These are phyloP conservation scores for Rhodotorula sp. DNA, from an alignment of 1,284 basidiomycete genomes.

Conservation along the genomic window DNA sequence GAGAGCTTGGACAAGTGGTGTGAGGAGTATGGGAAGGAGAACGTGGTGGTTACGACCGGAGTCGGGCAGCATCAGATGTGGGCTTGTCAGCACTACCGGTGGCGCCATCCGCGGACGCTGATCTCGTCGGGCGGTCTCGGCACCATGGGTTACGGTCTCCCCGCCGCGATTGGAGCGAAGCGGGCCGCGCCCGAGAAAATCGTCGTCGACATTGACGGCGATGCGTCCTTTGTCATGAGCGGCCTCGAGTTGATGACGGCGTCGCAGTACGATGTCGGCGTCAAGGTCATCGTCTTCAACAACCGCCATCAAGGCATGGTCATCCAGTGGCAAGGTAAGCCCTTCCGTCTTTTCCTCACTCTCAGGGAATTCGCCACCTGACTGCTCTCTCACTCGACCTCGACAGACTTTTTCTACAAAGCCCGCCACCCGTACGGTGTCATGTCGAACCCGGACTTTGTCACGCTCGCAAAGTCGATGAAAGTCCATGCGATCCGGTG, in stretches of 20 bases:
- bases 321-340: conserved; percentile 89
- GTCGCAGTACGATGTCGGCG: conserved; percentile 83
- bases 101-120: conserved; percentile 82
- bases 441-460: conserved; percentile 94
- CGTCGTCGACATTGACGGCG: conserved; percentile 94
- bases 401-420: conserved; percentile 86
- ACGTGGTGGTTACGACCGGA: conserved; percentile 85
- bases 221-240: conserved; percentile 98
- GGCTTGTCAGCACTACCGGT: conserved; percentile 92
- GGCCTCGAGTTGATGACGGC: conserved; percentile 98
- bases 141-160: conserved; percentile 97
- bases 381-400: neutral
- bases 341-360: neutral
- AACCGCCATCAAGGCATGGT: conserved; percentile 99
- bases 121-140: conserved; percentile 94
- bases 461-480: conserved; percentile 84
- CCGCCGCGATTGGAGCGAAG: conserved; percentile 91
- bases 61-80: conserved; percentile 99
- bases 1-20: conserved; percentile 74
- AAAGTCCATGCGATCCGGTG: conserved; percentile 84
- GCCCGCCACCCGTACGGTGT: conserved; percentile 87
- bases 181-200: conserved; percentile 90
- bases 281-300: conserved; percentile 64
- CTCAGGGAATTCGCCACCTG: neutral
- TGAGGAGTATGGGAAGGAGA: conserved; percentile 72